These are phyloP conservation scores for Olyra latifolia DNA, from an alignment of 176 grass and related monocot genomes.

Conservation along the genomic window DNA sequence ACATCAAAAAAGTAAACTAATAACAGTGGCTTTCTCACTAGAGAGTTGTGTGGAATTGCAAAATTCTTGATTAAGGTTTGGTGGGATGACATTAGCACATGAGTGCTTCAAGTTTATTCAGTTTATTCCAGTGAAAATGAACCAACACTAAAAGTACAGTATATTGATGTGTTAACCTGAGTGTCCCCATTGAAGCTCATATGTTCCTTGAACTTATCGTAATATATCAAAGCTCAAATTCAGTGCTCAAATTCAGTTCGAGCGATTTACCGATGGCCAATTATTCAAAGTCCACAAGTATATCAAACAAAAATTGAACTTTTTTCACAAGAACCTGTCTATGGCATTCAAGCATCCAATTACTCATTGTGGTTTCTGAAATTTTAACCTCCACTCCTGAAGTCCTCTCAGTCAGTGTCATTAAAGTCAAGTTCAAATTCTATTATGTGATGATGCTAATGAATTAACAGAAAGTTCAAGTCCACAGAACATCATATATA, in stretches of 20 bases:
- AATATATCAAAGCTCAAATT: slow-evolving; percentile 4
- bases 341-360: background rate
- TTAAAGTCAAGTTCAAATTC: slow-evolving; percentile 21
- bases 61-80: background rate
- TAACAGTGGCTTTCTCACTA: background rate
- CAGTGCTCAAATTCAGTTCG: slow-evolving; percentile 22
- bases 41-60: background rate
- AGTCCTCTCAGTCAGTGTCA: background rate
- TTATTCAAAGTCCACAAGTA: slow-evolving; percentile 9
- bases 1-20: background rate
- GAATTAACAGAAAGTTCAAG: slow-evolving; percentile 34
- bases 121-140: slow-evolving; percentile 4
- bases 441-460: background rate
- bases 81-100: background rate
- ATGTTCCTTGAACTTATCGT: background rate
- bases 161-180: background rate
- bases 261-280: slow-evolving; percentile 5
- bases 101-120: background rate
- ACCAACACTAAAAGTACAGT: background rate
- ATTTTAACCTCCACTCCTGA: background rate
- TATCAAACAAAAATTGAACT: background rate
- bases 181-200: background rate
- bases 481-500: slow-evolving; percentile 7
- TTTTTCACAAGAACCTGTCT: background rate
- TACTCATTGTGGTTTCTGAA: background rate